These are phyloP conservation scores for Tulasnella sp. DNA, from an alignment of 768 basidiomycete genomes.

Conservation along the genomic window DNA sequence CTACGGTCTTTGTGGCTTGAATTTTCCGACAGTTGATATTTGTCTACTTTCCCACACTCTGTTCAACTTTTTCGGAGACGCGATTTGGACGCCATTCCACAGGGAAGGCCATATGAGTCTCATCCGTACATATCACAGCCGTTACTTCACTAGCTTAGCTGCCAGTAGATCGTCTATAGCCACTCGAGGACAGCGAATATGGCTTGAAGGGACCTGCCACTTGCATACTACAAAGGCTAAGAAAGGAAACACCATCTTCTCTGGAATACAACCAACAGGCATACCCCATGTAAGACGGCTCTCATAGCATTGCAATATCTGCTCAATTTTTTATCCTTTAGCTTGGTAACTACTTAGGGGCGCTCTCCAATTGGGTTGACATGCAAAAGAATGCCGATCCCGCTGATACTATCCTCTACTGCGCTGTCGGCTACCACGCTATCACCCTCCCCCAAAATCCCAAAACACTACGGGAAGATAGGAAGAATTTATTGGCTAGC, in stretches of 20 bases:
- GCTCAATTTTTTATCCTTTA: constrained; percentile 24
- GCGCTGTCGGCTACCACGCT: constrained; percentile 90
- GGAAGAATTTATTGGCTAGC: constrained; percentile 55
- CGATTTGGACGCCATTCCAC: no score
- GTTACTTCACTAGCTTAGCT: no score
- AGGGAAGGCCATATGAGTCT: no score
- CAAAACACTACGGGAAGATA: constrained; percentile 40
- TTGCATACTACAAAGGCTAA: no score
- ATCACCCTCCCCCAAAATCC: constrained; percentile 86
- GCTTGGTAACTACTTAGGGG: constrained; percentile 92
- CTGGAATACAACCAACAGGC: constrained; percentile 89
- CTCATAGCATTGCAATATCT: constrained; percentile 11
- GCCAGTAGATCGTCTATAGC: no score
- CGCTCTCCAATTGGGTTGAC: constrained; percentile 76
- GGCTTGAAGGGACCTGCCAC: no score
- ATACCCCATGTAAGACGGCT: constrained; percentile 61
- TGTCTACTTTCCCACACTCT: no score
- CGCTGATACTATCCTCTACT: constrained; percentile 59
- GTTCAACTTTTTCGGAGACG: no score
- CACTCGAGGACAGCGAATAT: no score
- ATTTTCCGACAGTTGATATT: no score
- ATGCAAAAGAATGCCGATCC: constrained; percentile 50
- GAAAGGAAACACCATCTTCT: constrained; percentile 41
- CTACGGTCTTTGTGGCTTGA: no score
- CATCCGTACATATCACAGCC: no score